These are phyloP conservation scores for Cercospora zeina DNA, from an alignment of 2,329 filamentous ascomycete species.

Conservation along the genomic window DNA sequence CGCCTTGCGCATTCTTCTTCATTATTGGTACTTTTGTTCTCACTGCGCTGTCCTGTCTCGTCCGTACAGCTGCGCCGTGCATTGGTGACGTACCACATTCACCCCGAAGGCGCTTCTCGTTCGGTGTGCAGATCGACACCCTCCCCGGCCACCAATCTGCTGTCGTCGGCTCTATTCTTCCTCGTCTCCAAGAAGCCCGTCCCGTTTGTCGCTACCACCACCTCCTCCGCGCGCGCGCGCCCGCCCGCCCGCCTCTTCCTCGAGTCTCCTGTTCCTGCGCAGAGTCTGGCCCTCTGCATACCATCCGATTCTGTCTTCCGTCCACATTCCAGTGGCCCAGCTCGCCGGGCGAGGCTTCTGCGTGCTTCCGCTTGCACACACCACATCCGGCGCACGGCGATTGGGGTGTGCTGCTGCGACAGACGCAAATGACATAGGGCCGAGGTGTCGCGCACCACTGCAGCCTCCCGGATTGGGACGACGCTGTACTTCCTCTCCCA, in stretches of 20 bases:
- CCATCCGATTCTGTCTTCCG: not conserved
- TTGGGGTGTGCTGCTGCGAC: conserved; percentile 15
- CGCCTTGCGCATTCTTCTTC: not conserved
- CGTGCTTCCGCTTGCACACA: conserved; percentile 10
- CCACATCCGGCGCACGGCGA: conserved; percentile 16
- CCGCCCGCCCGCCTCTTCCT: not conserved
- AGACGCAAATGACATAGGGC: conserved; percentile 29
- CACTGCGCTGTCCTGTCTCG: not conserved
- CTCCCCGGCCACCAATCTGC: conserved; percentile 12
- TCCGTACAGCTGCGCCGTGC: conserved; percentile 6
- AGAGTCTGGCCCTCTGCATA: conserved; percentile 14
- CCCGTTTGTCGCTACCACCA: conserved; percentile 12
- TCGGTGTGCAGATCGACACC: conserved; percentile 14
- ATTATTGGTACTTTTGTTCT: not conserved
- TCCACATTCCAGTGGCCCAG: conserved; percentile 11
- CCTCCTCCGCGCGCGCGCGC: conserved; percentile 3
- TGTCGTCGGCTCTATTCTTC: conserved; percentile 8
- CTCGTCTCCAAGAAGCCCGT: conserved; percentile 16
- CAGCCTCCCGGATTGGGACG: conserved; percentile 23
- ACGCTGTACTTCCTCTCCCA: conserved; percentile 20
- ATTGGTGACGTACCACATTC: conserved; percentile 12
- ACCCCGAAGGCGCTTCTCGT: conserved; percentile 8
- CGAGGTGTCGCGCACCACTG: conserved; percentile 18
- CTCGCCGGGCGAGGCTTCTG: conserved; percentile 13
- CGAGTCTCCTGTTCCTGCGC: not conserved